A percentile compares a stretch with the other conserved stretches of the same genome.
These are phyloP conservation scores for Xylariaceae sp. DNA, from an alignment of 2,329 filamentous ascomycete species.

Conservation along the genomic window DNA sequence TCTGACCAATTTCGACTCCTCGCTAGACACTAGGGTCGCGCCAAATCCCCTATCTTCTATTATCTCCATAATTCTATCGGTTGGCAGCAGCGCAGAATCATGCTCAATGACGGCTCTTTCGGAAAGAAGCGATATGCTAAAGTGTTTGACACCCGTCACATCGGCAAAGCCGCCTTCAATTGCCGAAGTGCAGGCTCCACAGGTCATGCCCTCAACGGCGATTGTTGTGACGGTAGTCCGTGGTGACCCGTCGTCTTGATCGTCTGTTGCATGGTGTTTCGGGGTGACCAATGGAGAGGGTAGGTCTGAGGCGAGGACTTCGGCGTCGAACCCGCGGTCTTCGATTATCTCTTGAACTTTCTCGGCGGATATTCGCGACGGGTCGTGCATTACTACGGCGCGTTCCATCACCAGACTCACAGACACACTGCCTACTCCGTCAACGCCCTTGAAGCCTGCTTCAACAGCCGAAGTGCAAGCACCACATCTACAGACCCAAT, in stretches of 20 bases:
- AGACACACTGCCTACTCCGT: constrained; percentile 83
- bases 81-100: constrained; percentile 59
- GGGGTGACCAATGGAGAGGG: constrained; percentile 55
- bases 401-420: constrained; percentile 94
- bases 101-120: constrained; percentile 87
- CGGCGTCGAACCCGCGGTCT: constrained; percentile 88
- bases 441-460: constrained; percentile 79
- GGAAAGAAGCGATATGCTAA: constrained; percentile 82
- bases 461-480: constrained; percentile 96
- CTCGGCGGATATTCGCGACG: constrained; percentile 71
- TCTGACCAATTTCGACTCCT: constrained; percentile 46
- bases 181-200: constrained; percentile 84
- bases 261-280: constrained; percentile 39
- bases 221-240: constrained; percentile 70
- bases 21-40: constrained; percentile 75
- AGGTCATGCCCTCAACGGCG: constrained; percentile 86
- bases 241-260: constrained; percentile 42
- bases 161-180: constrained; percentile 80
- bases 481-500: constrained; percentile 68
- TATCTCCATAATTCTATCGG: constrained; percentile 58
- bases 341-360: constrained; percentile 84
- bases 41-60: constrained; percentile 79
- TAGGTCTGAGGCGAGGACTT: constrained; percentile 81
- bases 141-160: constrained; percentile 70
- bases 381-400: constrained; percentile 91